These are phyloP conservation scores for Osmanthus fragrans DNA, from an alignment of 257 asterid species.

Conservation along the genomic window DNA sequence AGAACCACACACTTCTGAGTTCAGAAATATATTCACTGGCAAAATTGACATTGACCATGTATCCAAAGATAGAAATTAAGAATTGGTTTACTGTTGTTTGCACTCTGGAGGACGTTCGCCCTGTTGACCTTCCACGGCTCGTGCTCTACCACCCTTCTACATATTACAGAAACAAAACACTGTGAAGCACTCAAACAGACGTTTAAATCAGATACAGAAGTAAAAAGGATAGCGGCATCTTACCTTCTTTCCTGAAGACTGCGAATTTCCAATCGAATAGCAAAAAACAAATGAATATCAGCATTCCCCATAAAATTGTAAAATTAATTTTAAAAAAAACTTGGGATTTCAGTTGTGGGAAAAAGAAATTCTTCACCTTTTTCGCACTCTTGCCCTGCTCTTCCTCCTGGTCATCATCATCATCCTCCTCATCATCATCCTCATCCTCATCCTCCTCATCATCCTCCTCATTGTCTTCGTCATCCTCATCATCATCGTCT, in stretches of 20 bases:
- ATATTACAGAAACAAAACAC: slow-evolving; percentile 10
- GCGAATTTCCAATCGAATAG: slow-evolving; percentile 10
- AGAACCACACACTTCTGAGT: neutral
- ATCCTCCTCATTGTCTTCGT: neutral
- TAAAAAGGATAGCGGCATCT: neutral
- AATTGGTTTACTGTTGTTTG: slow-evolving; percentile 48
- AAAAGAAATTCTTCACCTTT: slow-evolving; percentile 39
- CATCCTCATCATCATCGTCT: neutral
- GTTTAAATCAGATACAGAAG: neutral
- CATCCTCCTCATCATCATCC: slow-evolving; percentile 31
- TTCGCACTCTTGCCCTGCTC: slow-evolving; percentile 41
- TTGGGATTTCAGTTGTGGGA: neutral
- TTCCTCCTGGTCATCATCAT: slow-evolving; percentile 32
- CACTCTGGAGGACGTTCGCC: slow-evolving; percentile 62
- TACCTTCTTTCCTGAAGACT: slow-evolving; percentile 45
- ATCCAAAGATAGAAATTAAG: neutral
- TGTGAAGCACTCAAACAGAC: slow-evolving; percentile 16
- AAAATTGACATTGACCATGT: too few relatives aligned
- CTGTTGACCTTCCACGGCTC: slow-evolving; percentile 39
- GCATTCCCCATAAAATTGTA: neutral
- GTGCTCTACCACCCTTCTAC: slow-evolving; percentile 40
- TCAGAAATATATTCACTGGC: too few relatives aligned
- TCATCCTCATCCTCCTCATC: slow-evolving; percentile 11
- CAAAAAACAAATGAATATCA: slow-evolving; percentile 7
- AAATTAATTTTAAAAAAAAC: neutral